phyloP scores from a whole-genome alignment of 1,284 basidiomycete genomes.

The Fomitopsis schrenkii region DNA sequence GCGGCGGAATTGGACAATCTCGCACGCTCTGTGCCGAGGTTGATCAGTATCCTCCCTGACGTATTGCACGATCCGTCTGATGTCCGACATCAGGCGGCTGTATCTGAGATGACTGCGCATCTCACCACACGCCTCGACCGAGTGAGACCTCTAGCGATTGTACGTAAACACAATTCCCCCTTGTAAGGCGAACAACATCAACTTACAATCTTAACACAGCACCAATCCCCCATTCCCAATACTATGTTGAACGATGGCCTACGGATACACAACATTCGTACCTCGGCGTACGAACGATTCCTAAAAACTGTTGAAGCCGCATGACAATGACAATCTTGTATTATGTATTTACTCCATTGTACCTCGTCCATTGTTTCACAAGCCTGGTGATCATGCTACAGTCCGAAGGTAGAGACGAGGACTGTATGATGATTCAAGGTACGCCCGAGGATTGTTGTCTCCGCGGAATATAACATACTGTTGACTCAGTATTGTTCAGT shows the following conservation, averaged over 20 bases:
- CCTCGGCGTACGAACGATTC: slow-evolving; percentile 43
- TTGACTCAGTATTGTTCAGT: too few relatives aligned
- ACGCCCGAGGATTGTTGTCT: too few relatives aligned
- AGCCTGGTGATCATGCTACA: too few relatives aligned
- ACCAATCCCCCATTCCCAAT: slow-evolving; percentile 36
- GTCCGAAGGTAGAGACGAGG: too few relatives aligned
- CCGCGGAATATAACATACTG: too few relatives aligned
- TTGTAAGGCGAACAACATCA: slow-evolving; percentile 12
- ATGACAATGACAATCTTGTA: slow-evolving; percentile 12
- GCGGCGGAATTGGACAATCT: slow-evolving; percentile 58
- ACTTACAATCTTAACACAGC: slow-evolving; percentile 8
- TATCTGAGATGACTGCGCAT: slow-evolving; percentile 68
- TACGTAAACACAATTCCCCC: slow-evolving; percentile 33
- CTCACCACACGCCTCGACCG: slow-evolving; percentile 60
- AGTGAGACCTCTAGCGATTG: slow-evolving; percentile 55
- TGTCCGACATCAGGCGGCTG: slow-evolving; percentile 60
- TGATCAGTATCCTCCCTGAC: slow-evolving; percentile 71
- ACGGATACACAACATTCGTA: slow-evolving; percentile 49
- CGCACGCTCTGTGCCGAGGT: slow-evolving; percentile 55
- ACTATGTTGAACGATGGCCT: slow-evolving; percentile 44
- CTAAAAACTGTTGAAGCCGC: slow-evolving; percentile 34
- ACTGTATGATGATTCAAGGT: too few relatives aligned
- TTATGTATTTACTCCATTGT: not conserved
- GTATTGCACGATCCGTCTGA: slow-evolving; percentile 55
- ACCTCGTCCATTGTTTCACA: too few relatives aligned